Evolutionary conservation across 805 yeast genomes (phyloP), one percentile per base, ranked within the genome.

Genomic region (Candida ascalaphidarum): DNA sequence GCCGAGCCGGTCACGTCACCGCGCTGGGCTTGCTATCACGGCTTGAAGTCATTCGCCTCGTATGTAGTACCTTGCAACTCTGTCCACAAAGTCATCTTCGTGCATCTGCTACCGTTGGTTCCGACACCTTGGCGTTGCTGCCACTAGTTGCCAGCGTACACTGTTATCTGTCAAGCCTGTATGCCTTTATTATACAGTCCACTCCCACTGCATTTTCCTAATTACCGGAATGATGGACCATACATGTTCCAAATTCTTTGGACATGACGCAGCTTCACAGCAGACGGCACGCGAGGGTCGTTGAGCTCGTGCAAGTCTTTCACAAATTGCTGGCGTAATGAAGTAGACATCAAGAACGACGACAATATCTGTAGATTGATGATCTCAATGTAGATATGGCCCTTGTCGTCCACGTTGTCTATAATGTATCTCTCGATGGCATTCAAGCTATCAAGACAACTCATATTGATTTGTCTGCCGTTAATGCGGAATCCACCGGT

Each of bases 181-280:
- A n/a, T n/a, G n/a, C n/a, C n/a, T n/a, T n/a, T n/a, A n/a, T n/a
- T n/a, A n/a, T n/a, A n/a, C n/a, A n/a, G n/a, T n/a, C n/a, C n/a
- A n/a, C n/a, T n/a, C n/a, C n/a, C n/a, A n/a, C n/a, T n/a, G n/a
- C n/a, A n/a, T n/a, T n/a, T n/a, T n/a, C n/a, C n/a, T n/a, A n/a
- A n/a, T 19, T 3, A 37, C 33, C 56, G 40, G 37, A 58, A 55
- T 26, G 49, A 58, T 8, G 43, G 50, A 5, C 71, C 68, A 46
- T 80, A 81, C 34, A 66, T 68, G 41, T 74, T 74, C 68, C 82
- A 74, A 6, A 81, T 63, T 43, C 84, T 68, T 20, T 59, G 58
- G 6, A 81, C 52, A n/a, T n/a, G n/a, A n/a, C n/a, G n/a, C n/a
- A n/a, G 41, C 34, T 71, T 74, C 6, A 58, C 55, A 3, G 43